Evolutionary conservation across 441 rosid species (phyloP).

Genomic region (Gossypium aridum): DNA sequence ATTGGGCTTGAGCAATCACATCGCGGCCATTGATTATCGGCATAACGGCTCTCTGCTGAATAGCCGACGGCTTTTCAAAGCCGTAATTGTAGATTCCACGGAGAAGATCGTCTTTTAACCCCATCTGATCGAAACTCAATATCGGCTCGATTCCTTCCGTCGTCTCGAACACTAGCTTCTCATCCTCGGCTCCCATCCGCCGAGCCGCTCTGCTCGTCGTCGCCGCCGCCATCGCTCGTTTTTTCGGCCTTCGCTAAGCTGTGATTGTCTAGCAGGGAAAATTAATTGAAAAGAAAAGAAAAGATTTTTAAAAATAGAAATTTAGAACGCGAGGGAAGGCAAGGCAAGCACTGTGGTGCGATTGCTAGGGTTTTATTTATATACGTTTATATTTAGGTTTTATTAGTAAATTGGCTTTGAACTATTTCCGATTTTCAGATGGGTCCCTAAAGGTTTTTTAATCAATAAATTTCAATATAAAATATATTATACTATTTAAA

Average conservation of each 20-base stretch:
- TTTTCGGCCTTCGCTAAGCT: not conserved
- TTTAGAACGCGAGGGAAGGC: not conserved
- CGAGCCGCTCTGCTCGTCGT: constrained; percentile 32
- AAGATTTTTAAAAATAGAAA: not conserved
- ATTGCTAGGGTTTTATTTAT: not conserved
- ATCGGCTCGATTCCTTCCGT: constrained; percentile 85
- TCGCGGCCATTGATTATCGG: constrained; percentile 86
- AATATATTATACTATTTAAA: no score
- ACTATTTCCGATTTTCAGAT: no score
- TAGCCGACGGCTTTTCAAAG: constrained; percentile 90
- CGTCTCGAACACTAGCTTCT: constrained; percentile 78
- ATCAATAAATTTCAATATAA: no score
- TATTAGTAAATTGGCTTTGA: no score
- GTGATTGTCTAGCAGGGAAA: not conserved
- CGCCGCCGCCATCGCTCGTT: constrained; percentile 20
- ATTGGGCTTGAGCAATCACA: constrained; percentile 97
- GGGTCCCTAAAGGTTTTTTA: no score
- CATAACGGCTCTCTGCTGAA: constrained; percentile 92
- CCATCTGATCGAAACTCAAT: constrained; percentile 77
- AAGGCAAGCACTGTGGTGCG: not conserved
- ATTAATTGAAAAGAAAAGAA: not conserved
- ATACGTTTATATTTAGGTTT: not conserved
- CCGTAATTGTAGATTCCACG: constrained; percentile 87
- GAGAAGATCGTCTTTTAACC: constrained; percentile 64
- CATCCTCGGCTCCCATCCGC: constrained; percentile 51